Conservation (phyloP, 345 rosid species). For the Gossypium rotundifolium region DNA sequence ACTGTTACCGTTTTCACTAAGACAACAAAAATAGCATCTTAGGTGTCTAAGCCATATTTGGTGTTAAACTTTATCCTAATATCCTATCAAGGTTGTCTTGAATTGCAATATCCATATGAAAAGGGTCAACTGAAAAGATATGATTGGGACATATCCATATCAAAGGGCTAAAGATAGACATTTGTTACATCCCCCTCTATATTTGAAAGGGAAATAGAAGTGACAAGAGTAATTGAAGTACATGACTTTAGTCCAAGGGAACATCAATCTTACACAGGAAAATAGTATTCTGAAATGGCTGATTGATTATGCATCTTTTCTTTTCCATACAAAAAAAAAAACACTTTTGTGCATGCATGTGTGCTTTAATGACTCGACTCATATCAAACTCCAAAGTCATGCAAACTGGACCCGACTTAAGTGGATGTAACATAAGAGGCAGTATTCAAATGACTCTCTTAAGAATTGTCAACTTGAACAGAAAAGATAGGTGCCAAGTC, state of each 20-base stretch:
- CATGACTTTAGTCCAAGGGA: conserved; percentile 9
- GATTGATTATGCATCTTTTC: background rate
- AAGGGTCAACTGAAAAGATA: background rate
- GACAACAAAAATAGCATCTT: conserved; percentile 7
- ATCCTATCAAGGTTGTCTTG: conserved; percentile 4
- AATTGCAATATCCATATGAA: background rate
- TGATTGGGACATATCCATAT: background rate
- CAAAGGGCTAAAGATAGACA: background rate
- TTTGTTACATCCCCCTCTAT: background rate
- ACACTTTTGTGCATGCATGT: background rate
- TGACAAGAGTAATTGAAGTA: background rate
- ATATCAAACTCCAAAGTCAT: background rate
- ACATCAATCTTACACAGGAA: background rate
- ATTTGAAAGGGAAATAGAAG: background rate
- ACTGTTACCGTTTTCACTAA: background rate
- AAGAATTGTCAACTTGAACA: background rate
- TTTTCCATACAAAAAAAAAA: background rate
- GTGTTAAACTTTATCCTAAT: background rate
- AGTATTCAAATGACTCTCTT: background rate
- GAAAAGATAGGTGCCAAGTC: background rate
- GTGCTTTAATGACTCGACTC: background rate
- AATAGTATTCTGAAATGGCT: background rate
- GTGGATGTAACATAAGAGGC: background rate
- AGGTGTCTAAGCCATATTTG: background rate
- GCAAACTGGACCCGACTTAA: background rate